Base-by-base conservation (phyloP, 2,329 filamentous ascomycete genomes). In the Colletotrichum simmondsii region DNA sequence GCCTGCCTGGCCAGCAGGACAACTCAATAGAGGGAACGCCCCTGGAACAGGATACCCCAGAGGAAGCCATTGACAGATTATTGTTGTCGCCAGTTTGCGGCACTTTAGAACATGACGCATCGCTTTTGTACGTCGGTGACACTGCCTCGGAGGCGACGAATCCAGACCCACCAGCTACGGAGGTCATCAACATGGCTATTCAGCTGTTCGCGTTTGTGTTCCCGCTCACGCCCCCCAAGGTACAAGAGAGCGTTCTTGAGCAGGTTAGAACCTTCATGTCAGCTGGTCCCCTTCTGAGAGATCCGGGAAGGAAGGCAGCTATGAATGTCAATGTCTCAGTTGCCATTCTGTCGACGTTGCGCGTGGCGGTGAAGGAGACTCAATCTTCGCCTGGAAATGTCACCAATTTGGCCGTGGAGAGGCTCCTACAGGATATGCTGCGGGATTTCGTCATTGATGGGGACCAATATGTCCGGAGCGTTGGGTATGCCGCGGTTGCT, bases 181-280 rank as follows among this genome's bases (percentile, higher is more conserved):
- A 98, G 79, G 95, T 98, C 30, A 94, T 98, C 73, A 98, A 99
- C 79, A 92, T 96, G 78, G 95, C 97, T 0, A 97, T 99, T 68
- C 93, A 97, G 74, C 86, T 98, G 0, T 99, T 99, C 80, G 95
- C 95, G 2, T 94, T 97, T 65, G 94, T 95, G 52, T 92, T 99
- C 70, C 95, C 97, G 3, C 86, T 98, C 11, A 97, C 97, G 58
- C 93, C 94, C 0, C 89, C 94, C 4, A 98, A 96, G 79, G 94
- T 99, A 3, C 97, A 99, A 79, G 97, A 99, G 81, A 98, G 96
- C 79, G 94, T 97, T 60, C 85, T 99, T 11, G 97, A 99, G 81
- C 97, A 99, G 80, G 92, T 98, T 60, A 93, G 94, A 19, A 97
- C 94, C 0, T 97, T 97, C 78, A 87, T 97, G n/a, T 93, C 94